Base-by-base conservation (phyloP, 345 rosid species). In the Euphorbia pulcherrima region DNA sequence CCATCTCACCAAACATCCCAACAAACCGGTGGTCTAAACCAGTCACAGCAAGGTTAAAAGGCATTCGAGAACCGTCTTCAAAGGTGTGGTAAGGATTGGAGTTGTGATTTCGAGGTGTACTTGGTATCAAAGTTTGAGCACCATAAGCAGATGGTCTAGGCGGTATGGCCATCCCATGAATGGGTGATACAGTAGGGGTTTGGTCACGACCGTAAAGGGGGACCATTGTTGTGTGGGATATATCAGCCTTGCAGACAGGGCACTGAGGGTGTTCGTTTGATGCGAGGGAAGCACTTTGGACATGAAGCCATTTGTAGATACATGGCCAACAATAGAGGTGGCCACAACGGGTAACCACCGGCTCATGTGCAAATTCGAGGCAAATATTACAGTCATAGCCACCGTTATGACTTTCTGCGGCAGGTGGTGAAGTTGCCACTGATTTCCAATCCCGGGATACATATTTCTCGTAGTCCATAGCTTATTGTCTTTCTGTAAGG, bases 281-380 rank as follows among this genome's bases (percentile, higher is more conserved):
- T 53, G 80, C 83, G n/a, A 83, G 84, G 24, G 92, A 84, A 39
- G 81, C 74, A 41, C 85, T 85, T 73, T 86, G 94, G 65, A 86
- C 81, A 26, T 83, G 88, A 28, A 88, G 88, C 98, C 98, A 93
- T 76, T 88, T 85, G 78, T 90, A 87, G 71, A 94, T 89, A 83
- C 97, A 94, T 21, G 96, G 91, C 99, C 99, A 94, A 82, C 99
- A 94, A 78, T 89, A 94, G 54, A 94, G 85, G 80, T 94, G 99
- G 37, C 99, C 99, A 33, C 97, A 94, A 63, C 83, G 87, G 29
- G 97, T 91, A 60, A 94, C 97, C 67, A 94, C 94, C 0, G 99
- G 99, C 44, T 94, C 99, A 0, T 53, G 80, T 4, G 91, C 97
- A 58, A 63, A 82, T 46, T 94, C 97, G 17, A 94, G 75, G 62